Percentiles rank a stretch among this genome's conserved stretches.
These are phyloP conservation scores for Eucalyptus cloeziana DNA, from an alignment of 345 rosid genomes.

Conservation along the genomic window DNA sequence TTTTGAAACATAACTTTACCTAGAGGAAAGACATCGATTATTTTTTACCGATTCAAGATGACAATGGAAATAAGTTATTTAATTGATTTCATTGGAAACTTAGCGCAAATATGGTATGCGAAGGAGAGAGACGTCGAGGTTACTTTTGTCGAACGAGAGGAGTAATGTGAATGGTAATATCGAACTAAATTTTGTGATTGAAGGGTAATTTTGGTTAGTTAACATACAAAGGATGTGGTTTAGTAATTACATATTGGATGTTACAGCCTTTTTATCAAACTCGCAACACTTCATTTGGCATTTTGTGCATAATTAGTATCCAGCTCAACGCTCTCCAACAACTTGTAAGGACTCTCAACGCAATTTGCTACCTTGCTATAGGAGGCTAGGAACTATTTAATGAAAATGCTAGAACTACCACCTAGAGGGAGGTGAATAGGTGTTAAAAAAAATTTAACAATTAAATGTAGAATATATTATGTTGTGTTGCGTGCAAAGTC, in stretches of 20 bases:
- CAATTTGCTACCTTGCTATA: not conserved
- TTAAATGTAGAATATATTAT: too few relatives aligned
- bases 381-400: too few relatives aligned
- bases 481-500: too few relatives aligned
- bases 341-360: not conserved
- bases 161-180: not conserved
- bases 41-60: not conserved
- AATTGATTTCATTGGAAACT: not conserved
- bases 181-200: not conserved
- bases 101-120: not conserved
- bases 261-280: not conserved
- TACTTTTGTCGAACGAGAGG: not conserved
- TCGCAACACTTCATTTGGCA: not conserved
- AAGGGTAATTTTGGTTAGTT: not conserved
- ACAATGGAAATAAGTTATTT: not conserved
- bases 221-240: not conserved
- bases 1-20: not conserved
- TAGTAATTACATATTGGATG: not conserved
- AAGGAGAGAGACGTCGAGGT: not conserved
- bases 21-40: not conserved
- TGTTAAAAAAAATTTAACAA: too few relatives aligned
- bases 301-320: not conserved
- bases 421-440: too few relatives aligned
- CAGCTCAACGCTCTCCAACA: not conserved
- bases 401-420: too few relatives aligned